phyloP scores from a whole-genome alignment of 768 basidiomycete species.

The Phylloporus rhodoxanthus region DNA sequence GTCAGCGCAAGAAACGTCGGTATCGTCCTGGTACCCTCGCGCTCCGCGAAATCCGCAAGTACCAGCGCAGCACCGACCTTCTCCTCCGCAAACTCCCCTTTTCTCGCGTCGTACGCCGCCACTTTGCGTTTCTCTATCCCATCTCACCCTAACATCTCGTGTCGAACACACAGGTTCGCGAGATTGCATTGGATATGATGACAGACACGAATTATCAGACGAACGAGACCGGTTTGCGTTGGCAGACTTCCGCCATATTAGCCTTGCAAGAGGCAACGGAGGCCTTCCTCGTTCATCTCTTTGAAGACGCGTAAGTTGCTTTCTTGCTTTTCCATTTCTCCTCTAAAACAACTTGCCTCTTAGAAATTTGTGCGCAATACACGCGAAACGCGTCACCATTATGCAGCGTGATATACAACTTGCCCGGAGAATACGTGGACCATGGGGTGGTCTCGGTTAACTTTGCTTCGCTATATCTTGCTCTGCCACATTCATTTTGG shows the following conservation, averaged over 20 bases:
- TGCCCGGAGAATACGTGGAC: conserved; percentile 89
- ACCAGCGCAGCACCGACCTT: conserved; percentile 89
- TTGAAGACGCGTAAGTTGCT: conserved; percentile 91
- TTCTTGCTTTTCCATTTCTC: background rate
- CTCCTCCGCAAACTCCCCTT: conserved; percentile 86
- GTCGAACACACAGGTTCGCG: conserved; percentile 66
- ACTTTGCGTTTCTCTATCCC: background rate
- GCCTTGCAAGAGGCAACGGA: conserved; percentile 97
- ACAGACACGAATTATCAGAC: conserved; percentile 63
- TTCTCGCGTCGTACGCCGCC: conserved; percentile 71
- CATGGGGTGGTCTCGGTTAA: conserved; percentile 71
- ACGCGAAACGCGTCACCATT: conserved; percentile 95
- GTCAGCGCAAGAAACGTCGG: conserved; percentile 47
- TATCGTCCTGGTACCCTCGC: conserved; percentile 89
- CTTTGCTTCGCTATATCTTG: background rate
- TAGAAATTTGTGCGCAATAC: conserved; percentile 94
- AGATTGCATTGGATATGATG: conserved; percentile 88
- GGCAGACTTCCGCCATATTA: conserved; percentile 92
- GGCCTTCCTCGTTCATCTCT: conserved; percentile 90
- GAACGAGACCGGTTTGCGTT: conserved; percentile 62
- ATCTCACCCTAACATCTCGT: conserved; percentile 1
- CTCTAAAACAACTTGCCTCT: conserved; percentile 2
- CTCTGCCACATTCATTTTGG: background rate
- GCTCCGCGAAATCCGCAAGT: conserved; percentile 87
- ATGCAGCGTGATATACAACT: conserved; percentile 98